Percentiles rank a stretch among this genome's conserved stretches.
phyloP scores from a whole-genome alignment of 73 alveolate genomes.

The Tetrahymena malaccensis region DNA sequence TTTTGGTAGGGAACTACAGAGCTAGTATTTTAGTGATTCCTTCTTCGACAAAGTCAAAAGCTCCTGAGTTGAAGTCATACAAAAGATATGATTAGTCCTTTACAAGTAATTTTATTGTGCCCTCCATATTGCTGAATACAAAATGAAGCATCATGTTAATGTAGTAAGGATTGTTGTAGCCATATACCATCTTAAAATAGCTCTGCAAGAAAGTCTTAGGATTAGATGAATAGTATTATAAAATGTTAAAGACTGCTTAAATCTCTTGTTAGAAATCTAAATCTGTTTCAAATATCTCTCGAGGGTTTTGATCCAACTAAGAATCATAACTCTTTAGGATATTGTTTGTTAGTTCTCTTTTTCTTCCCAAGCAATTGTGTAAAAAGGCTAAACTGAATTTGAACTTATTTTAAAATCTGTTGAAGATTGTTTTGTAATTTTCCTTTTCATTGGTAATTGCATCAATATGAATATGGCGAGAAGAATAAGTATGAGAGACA shows the following conservation, averaged over 20 bases:
- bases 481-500: not conserved
- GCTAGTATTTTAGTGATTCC: not conserved
- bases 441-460: not conserved
- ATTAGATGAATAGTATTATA: not conserved
- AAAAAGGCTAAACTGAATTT: not conserved
- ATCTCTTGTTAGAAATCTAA: not conserved
- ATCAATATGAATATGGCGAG: not conserved
- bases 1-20: not conserved
- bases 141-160: not conserved
- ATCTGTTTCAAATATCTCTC: not conserved
- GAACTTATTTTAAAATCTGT: not conserved
- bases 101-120: not conserved
- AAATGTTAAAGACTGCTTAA: not conserved
- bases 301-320: not conserved
- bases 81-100: not conserved
- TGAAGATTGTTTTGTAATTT: not conserved
- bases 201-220: not conserved
- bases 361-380: not conserved
- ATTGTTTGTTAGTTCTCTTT: not conserved
- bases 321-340: not conserved
- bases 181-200: not conserved
- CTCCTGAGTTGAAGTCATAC: not conserved
- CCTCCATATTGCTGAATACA: not conserved
- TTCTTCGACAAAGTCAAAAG: not conserved
- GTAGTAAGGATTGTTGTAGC: not conserved